These are phyloP conservation scores for Termitomyces sp. DNA, from an alignment of 768 basidiomycete species.

Conservation along the genomic window DNA sequence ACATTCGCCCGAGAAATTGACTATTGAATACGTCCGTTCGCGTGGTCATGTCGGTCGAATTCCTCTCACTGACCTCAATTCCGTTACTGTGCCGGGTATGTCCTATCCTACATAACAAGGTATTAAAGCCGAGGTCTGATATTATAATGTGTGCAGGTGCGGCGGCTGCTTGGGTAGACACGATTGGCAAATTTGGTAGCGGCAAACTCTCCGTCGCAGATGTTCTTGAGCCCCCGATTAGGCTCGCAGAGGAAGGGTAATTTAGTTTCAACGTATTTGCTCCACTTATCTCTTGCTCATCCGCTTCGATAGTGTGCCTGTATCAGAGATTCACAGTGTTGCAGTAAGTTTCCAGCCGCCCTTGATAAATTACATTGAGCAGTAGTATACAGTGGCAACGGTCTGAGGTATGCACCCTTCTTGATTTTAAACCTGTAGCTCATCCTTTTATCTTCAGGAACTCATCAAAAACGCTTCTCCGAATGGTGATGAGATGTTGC, in stretches of 20 bases:
- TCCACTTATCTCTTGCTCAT: neutral
- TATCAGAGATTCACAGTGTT: constrained; percentile 74
- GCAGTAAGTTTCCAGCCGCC: constrained; percentile 31
- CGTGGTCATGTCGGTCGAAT: constrained; percentile 73
- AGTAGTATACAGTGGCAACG: constrained; percentile 40
- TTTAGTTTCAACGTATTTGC: constrained; percentile 11
- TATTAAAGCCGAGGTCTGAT: constrained; percentile 1
- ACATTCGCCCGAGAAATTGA: constrained; percentile 73
- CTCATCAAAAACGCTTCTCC: constrained; percentile 82
- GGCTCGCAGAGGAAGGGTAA: constrained; percentile 88
- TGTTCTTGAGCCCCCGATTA: constrained; percentile 83
- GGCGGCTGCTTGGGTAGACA: constrained; percentile 95
- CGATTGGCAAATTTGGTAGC: constrained; percentile 77
- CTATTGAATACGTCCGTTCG: constrained; percentile 62
- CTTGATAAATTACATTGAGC: constrained; percentile 2
- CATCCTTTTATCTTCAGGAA: constrained; percentile 26
- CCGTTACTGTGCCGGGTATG: constrained; percentile 84
- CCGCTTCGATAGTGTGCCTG: constrained; percentile 57
- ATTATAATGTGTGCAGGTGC: constrained; percentile 52
- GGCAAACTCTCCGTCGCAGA: constrained; percentile 61
- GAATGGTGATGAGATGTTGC: constrained; percentile 80
- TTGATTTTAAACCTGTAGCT: neutral
- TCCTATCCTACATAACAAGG: neutral
- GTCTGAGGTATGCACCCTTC: constrained; percentile 40
- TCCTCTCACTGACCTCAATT: constrained; percentile 76